Percentiles rank a stretch among this genome's conserved stretches.
Conservation (phyloP, 202 grass and related monocot species). For the Musa balbisiana region DNA sequence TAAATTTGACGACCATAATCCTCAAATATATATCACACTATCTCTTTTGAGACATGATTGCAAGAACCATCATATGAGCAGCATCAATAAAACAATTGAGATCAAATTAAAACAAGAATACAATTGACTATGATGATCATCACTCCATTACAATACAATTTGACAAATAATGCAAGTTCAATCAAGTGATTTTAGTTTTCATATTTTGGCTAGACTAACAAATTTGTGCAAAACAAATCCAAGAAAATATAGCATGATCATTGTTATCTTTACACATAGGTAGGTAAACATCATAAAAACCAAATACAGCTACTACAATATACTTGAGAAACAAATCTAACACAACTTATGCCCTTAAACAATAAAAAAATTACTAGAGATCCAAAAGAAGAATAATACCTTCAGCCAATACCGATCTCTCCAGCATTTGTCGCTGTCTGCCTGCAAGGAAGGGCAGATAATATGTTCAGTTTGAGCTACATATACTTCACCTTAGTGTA, state of each 20-base stretch:
- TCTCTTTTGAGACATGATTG: not conserved
- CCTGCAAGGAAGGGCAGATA: slow-evolving; percentile 39
- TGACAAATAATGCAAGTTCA: not conserved
- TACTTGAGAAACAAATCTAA: not conserved
- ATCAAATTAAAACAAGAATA: not conserved
- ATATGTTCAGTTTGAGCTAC: not conserved
- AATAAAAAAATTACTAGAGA: not conserved
- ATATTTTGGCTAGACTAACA: not conserved
- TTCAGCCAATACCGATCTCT: slow-evolving; percentile 92
- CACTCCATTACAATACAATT: not conserved
- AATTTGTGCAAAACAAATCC: not conserved
- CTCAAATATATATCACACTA: not conserved
- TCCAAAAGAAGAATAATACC: slow-evolving; percentile 43
- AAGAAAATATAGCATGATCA: too few species aligned
- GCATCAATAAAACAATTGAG: not conserved
- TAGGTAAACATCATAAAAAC: too few species aligned
- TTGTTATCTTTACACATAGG: too few species aligned
- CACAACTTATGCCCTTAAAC: not conserved
- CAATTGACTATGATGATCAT: too few species aligned
- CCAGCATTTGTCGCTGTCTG: slow-evolving; percentile 52
- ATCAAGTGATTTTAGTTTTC: not conserved
- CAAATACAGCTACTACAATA: not conserved
- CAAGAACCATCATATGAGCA: not conserved
- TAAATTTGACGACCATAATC: not conserved
- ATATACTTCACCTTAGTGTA: not conserved